phyloP scores from a whole-genome alignment of 495 filamentous ascomycete genomes.

The Talaromyces adpressus region DNA sequence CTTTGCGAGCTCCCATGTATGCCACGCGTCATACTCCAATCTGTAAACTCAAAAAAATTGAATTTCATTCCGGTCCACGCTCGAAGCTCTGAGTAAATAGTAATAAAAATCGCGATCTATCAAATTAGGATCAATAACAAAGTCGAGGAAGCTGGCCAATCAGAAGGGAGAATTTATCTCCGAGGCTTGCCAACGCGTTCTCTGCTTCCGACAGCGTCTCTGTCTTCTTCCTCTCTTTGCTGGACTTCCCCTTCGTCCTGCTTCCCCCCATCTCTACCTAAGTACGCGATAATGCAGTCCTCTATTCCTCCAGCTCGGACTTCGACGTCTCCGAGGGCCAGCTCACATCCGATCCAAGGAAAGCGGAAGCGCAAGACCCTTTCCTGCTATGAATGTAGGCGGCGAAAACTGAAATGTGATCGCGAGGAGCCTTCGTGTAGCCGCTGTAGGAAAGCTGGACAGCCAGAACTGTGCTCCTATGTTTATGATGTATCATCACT shows the following conservation, averaged over 20 bases:
- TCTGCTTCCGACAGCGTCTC: not conserved
- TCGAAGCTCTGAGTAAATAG: no score
- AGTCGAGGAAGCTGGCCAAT: not conserved
- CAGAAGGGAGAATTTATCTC: not conserved
- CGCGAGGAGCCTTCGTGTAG: conserved; percentile 25
- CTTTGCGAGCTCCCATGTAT: not conserved
- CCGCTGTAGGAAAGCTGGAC: conserved; percentile 23
- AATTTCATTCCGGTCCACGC: not conserved
- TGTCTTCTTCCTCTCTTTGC: not conserved
- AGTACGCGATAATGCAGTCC: not conserved
- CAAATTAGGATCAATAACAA: not conserved
- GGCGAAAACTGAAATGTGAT: conserved; percentile 30
- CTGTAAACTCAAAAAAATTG: not conserved
- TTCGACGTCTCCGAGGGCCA: not conserved
- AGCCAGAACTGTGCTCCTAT: conserved; percentile 18
- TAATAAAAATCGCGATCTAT: not conserved
- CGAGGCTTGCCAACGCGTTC: not conserved
- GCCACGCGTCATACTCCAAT: not conserved
- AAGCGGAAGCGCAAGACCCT: conserved; percentile 17
- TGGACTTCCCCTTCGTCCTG: not conserved
- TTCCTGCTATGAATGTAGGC: conserved; percentile 27
- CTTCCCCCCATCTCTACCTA: not conserved
- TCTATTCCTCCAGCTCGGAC: not conserved
- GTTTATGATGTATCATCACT: conserved; percentile 4
- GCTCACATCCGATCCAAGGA: not conserved